These are phyloP conservation scores for Blastocystis sp. DNA, from an alignment of 352 stramenopile genomes.

Conservation along the genomic window DNA sequence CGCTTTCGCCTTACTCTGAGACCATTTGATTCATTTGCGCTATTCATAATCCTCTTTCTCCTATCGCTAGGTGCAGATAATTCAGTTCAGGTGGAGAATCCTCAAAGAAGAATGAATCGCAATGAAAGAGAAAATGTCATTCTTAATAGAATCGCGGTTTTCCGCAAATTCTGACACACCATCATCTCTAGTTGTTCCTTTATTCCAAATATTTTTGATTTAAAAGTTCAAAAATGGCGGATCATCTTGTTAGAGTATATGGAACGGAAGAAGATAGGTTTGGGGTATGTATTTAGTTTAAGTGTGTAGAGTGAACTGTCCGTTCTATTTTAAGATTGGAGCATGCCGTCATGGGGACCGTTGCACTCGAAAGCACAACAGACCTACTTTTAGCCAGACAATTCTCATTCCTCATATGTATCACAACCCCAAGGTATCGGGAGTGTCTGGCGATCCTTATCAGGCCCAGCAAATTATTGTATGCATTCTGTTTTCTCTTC, in stretches of 20 bases:
- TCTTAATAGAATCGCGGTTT: background rate
- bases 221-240: conserved; percentile 29
- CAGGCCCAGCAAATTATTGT: conserved; percentile 29
- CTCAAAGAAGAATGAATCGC: background rate
- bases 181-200: background rate
- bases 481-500: background rate
- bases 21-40: background rate
- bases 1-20: background rate
- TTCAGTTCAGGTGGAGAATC: background rate
- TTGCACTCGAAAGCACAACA: conserved; percentile 95
- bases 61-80: background rate
- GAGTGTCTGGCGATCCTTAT: background rate
- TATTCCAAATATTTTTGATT: background rate
- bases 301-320: conserved; percentile 85
- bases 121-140: background rate
- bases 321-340: conserved; percentile 99
- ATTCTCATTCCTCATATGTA: conserved; percentile 97
- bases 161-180: background rate
- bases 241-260: conserved; percentile 58
- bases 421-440: conserved; percentile 75
- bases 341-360: conserved; percentile 96
- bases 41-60: background rate
- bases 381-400: conserved; percentile 94
- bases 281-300: background rate
- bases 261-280: conserved; percentile 62